Base-by-base conservation (phyloP, 164 flowering plant species). In the Nymphaea thermarum region DNA sequence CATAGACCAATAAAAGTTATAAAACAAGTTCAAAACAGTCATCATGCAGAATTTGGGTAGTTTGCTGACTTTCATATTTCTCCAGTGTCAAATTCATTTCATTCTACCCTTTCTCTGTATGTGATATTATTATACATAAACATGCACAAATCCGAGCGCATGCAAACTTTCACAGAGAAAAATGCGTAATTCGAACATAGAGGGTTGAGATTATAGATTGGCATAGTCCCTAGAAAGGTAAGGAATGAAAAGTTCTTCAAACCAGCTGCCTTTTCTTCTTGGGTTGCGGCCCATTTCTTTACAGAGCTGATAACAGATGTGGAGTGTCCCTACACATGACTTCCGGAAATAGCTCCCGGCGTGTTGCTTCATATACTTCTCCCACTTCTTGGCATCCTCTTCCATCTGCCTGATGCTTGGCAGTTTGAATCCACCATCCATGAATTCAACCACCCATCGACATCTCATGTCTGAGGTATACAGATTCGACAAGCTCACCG, bases 281-380 rank as follows among this genome's bases (percentile, higher is more conserved):
- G 87, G 86, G 60, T 84, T 85, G 82, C 80, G 82, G 53, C 87
- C 86, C 88, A 87, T 84, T 68, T 90, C 96, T 72, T 73, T 83
- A 82, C 87, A 87, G 5, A 90, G 65, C 65, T 80, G 87, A 73
- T 85, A 85, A 91, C 96, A 85, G n/a, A 86, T 82, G 16, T 87
- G 82, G 18, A 82, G 16, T 4, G 65, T 68, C 55, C 71, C 81
- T 2, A 86, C 60, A 71, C 84, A 83, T 6, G 87, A 77, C 72
- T 80, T 82, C 42, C 80, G n/a, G 66, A 75, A 83, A 71, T 77
- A 57, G 14, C 59, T 3, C 0, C 81, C 79, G 2, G 81, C 51
- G 59, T 75, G 80, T 63, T 3, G 43, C 71, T 85, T 86, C 79
- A 70, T 71, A 81, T 72, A 79, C 4, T 77, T 67, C 43, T 81